phyloP scores from a whole-genome alignment of 225 moss, liverwort and hornwort species.

The Bryoerythrophyllum caledonicum region DNA sequence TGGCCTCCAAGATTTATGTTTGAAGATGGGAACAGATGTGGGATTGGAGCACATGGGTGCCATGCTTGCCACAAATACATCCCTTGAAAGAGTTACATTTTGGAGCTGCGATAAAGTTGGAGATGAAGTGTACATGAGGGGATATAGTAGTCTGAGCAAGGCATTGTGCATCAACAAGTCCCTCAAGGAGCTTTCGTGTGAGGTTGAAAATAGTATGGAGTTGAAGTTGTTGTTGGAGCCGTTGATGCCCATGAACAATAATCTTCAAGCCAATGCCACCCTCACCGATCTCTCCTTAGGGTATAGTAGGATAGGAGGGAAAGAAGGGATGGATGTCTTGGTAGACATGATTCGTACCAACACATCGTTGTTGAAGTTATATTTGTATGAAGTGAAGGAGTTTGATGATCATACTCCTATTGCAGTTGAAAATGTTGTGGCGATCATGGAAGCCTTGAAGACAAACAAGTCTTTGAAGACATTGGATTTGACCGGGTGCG shows the following conservation, averaged over 20 bases:
- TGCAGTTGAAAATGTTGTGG: too few relatives aligned
- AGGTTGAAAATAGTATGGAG: rapidly evolving
- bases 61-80: not conserved
- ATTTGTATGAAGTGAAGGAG: too few relatives aligned
- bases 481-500: too few relatives aligned
- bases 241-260: not conserved
- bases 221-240: slow-evolving; percentile 8
- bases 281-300: rapidly evolving
- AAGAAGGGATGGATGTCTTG: not conserved
- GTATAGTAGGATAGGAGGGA: not conserved
- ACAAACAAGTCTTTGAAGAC: too few relatives aligned
- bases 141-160: rapidly evolving
- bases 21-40: too few relatives aligned
- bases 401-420: too few relatives aligned
- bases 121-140: too few relatives aligned
- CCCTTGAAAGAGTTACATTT: not conserved
- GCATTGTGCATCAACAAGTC: not conserved
- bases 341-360: not conserved
- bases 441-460: too few relatives aligned
- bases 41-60: not conserved
- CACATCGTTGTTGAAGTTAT: not conserved
- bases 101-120: too few relatives aligned
- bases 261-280: not conserved
- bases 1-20: rapidly evolving
- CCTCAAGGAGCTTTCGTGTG: rapidly evolving